Evolutionary conservation across 805 yeast genomes (phyloP), one percentile per base, ranked within the genome.

Genomic region (Candida endomychidarum): DNA sequence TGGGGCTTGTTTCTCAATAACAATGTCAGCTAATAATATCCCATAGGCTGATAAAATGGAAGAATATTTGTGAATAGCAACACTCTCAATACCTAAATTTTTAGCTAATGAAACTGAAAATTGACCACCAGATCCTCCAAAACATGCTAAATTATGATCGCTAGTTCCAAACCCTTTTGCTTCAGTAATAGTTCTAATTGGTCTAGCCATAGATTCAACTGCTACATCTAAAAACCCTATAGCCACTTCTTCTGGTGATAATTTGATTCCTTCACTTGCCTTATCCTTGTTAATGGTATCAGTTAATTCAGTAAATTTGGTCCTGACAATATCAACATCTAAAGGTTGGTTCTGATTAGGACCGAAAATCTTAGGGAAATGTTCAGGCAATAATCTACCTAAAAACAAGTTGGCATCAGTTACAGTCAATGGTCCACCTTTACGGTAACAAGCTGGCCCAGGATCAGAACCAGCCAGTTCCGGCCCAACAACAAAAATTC

Each of bases 241-340:
- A 3, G 67, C 67, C 9, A 62, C 63, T 41, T 62, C 61, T 42
- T 59, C 61, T 2, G 65, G 51, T 5, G 60, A 48, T 56, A 55
- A 46, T 25, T 45, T 42, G 4, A 45, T 37, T 1, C 44, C 52
- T 22, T 50, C 48, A 1, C 24, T 26, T 0, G 44, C 56, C 5
- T 55, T 57, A 23, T 62, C 67, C 27, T 48, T 43, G 38, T 80
- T 80, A 42, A 79, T 75, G 34, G 67, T 72, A 1, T 51, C 47
- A 10, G 76, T 55, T 24, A 78, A 64, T n/a, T 62, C 69, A 12
- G 63, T 65, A 56, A 80, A 78, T 46, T 78, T 83, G 20, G 53
- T 52, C 8, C 77, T 69, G 2, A 84, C 74, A 40, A 51, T 26
- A n/a, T 62, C 64, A 23, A 46, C 52, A 41, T 65, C 70, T 32